Evolutionary conservation across 768 basidiomycete genomes (phyloP), one percentile per base, ranked within the genome.

Genomic region (Suillus subalutaceus): DNA sequence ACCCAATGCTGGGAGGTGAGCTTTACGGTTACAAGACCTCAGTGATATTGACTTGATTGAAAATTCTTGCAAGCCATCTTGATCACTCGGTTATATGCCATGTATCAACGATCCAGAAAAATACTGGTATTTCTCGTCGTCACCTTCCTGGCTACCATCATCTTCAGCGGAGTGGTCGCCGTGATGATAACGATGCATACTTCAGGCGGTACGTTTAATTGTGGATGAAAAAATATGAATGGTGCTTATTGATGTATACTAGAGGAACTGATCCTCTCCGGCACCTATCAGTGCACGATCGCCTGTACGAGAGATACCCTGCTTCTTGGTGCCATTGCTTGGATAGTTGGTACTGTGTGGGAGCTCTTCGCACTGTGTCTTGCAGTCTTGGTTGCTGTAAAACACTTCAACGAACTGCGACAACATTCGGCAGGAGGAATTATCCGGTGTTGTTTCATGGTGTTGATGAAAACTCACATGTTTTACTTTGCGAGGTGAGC

Each of bases 311-410:
- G 9, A 15, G 40, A 6, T 10, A 20, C 1, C 20, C 4, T 5
- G 9, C 44, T 46, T 46, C 46, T 46, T 10, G 4, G 0, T n/a
- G 4, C 9, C 46, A 1, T 46, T 46, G n/a, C 46, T 46, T 46
- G 46, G 46, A 46, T 46, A 46, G 3, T n/a, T 4, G 46, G 9
- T 7, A 44, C 43, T 20, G 43, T 8, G 43, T 44, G 43, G 43
- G 43, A 44, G 43, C 7, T 18, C 7, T 18, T 44, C 7, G 43
- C 18, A 18, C 43, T 44, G 43, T 44, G 43, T 8, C 43, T 44
- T 2, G 18, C 18, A 44, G 16, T 82, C 9, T 74, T 68, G 2
- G 86, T 86, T 15, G 78, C 81, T 16, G 88, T 88, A 13, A 43
- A 43, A 43, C 43, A 18, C 43, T 43, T 43, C 43, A 16, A 5